A percentile compares a stretch with the other conserved stretches of the same genome.
phyloP scores from a whole-genome alignment of 192 early-diverging fungal species.

The Backusella mclennaniae region DNA sequence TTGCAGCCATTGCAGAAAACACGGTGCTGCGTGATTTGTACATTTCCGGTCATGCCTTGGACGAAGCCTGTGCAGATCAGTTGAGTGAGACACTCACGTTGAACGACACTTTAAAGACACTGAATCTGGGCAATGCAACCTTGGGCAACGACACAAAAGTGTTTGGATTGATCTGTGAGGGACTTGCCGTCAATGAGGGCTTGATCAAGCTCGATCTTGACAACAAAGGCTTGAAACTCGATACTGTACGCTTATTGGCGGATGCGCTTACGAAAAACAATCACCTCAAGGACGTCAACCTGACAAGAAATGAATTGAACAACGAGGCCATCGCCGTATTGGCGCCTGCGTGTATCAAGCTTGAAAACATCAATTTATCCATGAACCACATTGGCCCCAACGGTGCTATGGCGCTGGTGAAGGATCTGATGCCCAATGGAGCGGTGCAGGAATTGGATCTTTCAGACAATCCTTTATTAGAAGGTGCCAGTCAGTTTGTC shows the following conservation, averaged over 20 bases:
- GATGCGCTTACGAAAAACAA: constrained; percentile 30
- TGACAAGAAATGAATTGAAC: constrained; percentile 46
- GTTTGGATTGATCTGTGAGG: constrained; percentile 38
- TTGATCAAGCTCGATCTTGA: constrained; percentile 49
- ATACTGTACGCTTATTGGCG: constrained; percentile 9
- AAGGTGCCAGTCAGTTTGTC: constrained; percentile 37
- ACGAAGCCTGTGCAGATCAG: constrained; percentile 29
- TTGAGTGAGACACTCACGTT: constrained; percentile 35
- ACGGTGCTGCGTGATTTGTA: constrained; percentile 47
- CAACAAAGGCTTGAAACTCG: constrained; percentile 44
- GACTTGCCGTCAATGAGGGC: constrained; percentile 44
- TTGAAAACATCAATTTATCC: constrained; percentile 38
- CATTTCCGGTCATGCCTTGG: constrained; percentile 49
- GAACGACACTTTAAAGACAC: constrained; percentile 42
- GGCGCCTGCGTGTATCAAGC: constrained; percentile 18
- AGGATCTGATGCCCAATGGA: constrained; percentile 7
- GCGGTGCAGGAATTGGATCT: constrained; percentile 42
- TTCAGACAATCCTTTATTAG: constrained; percentile 47
- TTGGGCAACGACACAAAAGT: constrained; percentile 34
- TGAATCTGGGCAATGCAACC: constrained; percentile 42
- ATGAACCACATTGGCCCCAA: constrained; percentile 36
- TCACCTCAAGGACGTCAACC: constrained; percentile 32
- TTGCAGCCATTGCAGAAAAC: constrained; percentile 42
- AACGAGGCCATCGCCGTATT: constrained; percentile 33
- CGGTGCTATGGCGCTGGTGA: constrained; percentile 33